These are phyloP conservation scores for Dothistroma septosporum DNA, from an alignment of 2,329 filamentous ascomycete genomes.

Conservation along the genomic window DNA sequence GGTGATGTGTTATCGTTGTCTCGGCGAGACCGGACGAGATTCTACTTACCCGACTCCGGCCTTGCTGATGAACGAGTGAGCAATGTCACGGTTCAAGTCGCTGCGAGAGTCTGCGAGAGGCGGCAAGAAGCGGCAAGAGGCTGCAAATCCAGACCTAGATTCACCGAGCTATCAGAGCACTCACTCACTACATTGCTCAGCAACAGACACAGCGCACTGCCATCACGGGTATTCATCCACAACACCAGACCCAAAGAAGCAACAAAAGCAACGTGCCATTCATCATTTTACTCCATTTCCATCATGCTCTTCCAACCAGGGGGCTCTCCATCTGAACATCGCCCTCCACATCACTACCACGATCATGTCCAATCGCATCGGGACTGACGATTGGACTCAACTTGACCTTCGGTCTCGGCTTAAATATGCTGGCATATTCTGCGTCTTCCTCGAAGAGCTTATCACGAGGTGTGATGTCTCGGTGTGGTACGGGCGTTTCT, in stretches of 20 bases:
- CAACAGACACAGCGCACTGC: background rate
- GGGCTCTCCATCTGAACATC: background rate
- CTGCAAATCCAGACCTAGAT: background rate
- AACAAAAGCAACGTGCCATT: background rate
- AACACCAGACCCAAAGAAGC: background rate
- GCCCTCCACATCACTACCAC: background rate
- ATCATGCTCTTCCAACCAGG: background rate
- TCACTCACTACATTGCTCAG: background rate
- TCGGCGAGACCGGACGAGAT: background rate
- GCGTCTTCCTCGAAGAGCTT: slow-evolving; percentile 66
- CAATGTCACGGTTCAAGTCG: background rate
- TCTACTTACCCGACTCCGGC: too few species aligned
- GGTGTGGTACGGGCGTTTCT: slow-evolving; percentile 3
- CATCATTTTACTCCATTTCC: background rate
- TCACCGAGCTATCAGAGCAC: background rate
- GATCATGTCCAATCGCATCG: background rate
- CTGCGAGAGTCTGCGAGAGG: background rate
- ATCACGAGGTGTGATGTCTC: slow-evolving; percentile 56
- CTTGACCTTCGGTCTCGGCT: slow-evolving; percentile 74
- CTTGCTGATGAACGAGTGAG: background rate
- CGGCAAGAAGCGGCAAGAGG: background rate
- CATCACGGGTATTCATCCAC: background rate
- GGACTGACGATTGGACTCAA: slow-evolving; percentile 57
- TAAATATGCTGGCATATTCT: slow-evolving; percentile 80
- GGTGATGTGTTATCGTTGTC: background rate